These are phyloP conservation scores for Pueraria montana DNA, from an alignment of 306 rosid genomes.

Conservation along the genomic window DNA sequence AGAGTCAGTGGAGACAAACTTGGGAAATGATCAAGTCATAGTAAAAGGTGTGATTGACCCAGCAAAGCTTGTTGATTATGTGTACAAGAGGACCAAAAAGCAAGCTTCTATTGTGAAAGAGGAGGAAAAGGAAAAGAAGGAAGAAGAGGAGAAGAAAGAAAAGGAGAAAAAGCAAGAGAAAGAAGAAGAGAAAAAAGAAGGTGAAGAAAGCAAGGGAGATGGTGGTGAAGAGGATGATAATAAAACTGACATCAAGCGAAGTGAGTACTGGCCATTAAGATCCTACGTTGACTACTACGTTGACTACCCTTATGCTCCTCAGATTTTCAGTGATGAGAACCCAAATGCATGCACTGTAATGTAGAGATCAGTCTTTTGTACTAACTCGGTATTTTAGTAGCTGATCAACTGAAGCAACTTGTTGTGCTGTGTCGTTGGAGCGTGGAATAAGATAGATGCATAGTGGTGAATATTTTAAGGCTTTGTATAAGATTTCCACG, in stretches of 20 bases:
- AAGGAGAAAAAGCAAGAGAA: conserved; percentile 51
- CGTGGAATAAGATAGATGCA: conserved; percentile 21
- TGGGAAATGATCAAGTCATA: conserved; percentile 68
- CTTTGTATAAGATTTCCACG: conserved; percentile 2
- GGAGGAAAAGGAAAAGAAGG: conserved; percentile 66
- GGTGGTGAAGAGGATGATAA: conserved; percentile 50
- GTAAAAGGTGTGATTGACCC: conserved; percentile 87
- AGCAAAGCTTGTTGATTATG: conserved; percentile 67
- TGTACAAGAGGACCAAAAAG: conserved; percentile 75
- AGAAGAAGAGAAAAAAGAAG: conserved; percentile 54
- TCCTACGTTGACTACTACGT: conserved; percentile 62
- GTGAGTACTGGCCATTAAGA: conserved; percentile 72
- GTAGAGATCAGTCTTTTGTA: conserved; percentile 50
- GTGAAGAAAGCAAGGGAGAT: conserved; percentile 57
- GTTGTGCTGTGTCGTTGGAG: conserved; percentile 9
- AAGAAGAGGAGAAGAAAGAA: conserved; percentile 48
- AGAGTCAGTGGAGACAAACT: conserved; percentile 87
- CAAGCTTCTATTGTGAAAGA: conserved; percentile 76
- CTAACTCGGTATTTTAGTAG: conserved; percentile 38
- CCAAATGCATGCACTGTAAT: conserved; percentile 91
- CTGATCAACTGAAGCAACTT: conserved; percentile 40
- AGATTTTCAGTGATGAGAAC: conserved; percentile 93
- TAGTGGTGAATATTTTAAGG: conserved; percentile 35
- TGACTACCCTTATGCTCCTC: conserved; percentile 57
- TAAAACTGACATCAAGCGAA: conserved; percentile 64